A percentile compares a stretch with the other conserved stretches of the same genome.
phyloP scores from a whole-genome alignment of 2,329 filamentous ascomycete genomes.

The Fusarium cicatricum region DNA sequence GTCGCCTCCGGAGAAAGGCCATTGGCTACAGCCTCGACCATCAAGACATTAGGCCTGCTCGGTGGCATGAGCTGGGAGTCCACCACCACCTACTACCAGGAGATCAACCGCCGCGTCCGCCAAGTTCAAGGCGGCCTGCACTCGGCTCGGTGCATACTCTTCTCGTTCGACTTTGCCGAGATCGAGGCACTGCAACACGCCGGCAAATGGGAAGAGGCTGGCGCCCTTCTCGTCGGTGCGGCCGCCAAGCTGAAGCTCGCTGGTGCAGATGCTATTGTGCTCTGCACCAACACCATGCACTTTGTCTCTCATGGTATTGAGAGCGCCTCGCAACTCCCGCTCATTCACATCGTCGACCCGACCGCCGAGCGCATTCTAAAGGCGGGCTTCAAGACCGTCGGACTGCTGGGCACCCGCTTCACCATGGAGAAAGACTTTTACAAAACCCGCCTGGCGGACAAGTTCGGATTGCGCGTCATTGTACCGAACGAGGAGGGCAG shows the following conservation, averaged over 20 bases:
- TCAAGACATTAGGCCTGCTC: constrained; percentile 40
- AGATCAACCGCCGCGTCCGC: constrained; percentile 38
- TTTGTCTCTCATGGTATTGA: constrained; percentile 26
- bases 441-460: constrained; percentile 18
- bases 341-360: constrained; percentile 39
- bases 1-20: no score
- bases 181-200: constrained; percentile 31
- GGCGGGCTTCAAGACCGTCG: constrained; percentile 24
- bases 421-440: constrained; percentile 41
- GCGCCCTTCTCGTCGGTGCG: constrained; percentile 24
- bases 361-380: constrained; percentile 27
- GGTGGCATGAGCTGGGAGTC: constrained; percentile 43
- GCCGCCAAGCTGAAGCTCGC: constrained; percentile 21
- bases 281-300: constrained; percentile 43
- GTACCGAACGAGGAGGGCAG: constrained; percentile 7
- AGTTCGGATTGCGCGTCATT: constrained; percentile 22
- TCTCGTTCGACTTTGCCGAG: constrained; percentile 40
- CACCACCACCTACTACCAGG: constrained; percentile 38
- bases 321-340: constrained; percentile 14
- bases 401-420: constrained; percentile 34
- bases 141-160: constrained; percentile 32
- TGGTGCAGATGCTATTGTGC: constrained; percentile 35
- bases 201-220: constrained; percentile 28
- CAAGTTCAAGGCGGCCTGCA: constrained; percentile 34
- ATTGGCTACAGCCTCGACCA: no score